A percentile compares a stretch with the other conserved stretches of the same genome.
These are phyloP conservation scores for Fusarium sp. DNA, from an alignment of 2,329 filamentous ascomycete species.

Conservation along the genomic window DNA sequence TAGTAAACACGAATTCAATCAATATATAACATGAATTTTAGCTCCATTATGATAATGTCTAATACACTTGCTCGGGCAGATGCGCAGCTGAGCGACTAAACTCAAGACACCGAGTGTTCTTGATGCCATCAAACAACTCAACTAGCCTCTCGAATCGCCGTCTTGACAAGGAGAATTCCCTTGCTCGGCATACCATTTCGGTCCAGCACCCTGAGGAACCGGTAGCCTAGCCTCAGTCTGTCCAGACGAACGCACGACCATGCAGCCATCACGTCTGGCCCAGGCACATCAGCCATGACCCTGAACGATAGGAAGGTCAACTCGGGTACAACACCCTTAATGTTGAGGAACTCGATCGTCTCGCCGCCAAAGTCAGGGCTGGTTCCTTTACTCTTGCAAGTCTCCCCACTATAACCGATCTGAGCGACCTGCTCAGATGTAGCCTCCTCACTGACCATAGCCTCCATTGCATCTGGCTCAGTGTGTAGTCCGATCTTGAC, in stretches of 20 bases:
- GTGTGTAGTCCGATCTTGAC: slow-evolving; percentile 18
- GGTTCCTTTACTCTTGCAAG: slow-evolving; percentile 4
- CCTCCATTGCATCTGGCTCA: slow-evolving; percentile 2
- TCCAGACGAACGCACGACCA: slow-evolving; percentile 23
- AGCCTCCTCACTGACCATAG: neutral
- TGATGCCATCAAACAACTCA: too few relatives aligned
- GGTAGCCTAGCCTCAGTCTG: slow-evolving; percentile 19
- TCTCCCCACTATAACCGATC: slow-evolving; percentile 12
- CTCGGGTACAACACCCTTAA: slow-evolving; percentile 11
- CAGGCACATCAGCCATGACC: slow-evolving; percentile 24
- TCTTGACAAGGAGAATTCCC: slow-evolving; percentile 2
- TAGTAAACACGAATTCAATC: too few relatives aligned
- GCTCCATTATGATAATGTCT: too few relatives aligned
- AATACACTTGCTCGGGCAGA: too few relatives aligned
- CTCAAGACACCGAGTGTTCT: too few relatives aligned
- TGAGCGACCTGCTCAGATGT: neutral
- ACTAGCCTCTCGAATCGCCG: slow-evolving; percentile 3
- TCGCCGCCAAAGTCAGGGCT: slow-evolving; percentile 13
- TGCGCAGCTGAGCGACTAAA: too few relatives aligned
- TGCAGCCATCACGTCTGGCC: slow-evolving; percentile 8
- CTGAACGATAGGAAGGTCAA: slow-evolving; percentile 11
- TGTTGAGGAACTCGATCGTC: slow-evolving; percentile 14
- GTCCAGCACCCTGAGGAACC: slow-evolving; percentile 9
- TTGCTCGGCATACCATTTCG: slow-evolving; percentile 16
- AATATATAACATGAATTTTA: too few relatives aligned